Evolutionary conservation across 257 asterid species (phyloP), one percentile per base, ranked within the genome.

Genomic region (Nicotiana sylvestris): DNA sequence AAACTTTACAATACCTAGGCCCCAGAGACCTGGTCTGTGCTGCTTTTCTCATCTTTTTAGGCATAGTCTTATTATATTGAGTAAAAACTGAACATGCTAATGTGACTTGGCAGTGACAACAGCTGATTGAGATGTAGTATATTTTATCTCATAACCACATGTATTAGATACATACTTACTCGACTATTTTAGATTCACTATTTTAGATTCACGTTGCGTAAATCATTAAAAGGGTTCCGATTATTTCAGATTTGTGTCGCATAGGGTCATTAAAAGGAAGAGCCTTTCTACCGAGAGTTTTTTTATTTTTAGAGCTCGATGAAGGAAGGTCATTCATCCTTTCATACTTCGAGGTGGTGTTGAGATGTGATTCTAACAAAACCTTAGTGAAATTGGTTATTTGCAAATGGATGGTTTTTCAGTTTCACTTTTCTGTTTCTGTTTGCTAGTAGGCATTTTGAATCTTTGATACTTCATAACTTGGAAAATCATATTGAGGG

Each of bases 11-110:
- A 74, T 49, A 74, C 62, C 64, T 49, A 49, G 80, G 64, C 27
- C 61, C 32, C 8, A 25, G 35, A 72, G 78, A 72, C 60, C 21
- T 72, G 39, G 43, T 74, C 62, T 49, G 43, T 74, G 43, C 25
- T 49, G 64, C 80, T 74, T 74, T 74, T 4, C 80, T 49, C 80
- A 51, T 49, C 80, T 74, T 74, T 74, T 74, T 3, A 74, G 80
- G 27, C 62, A 15, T 13, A 74, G 4, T 46, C 7, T 72, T 74
- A 74, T 51, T 74, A 46, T 74, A 74, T 49, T 74, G 43, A 13
- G 62, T n/a, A 1, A 16, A 74, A 49, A 5, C 51, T 74, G 62
- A 74, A 74, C 21, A 74, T 74, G 80, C 64, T 72, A 72, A 12
- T 72, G 61, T 46, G 61, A 25, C 80, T 49, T 74, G 80, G 62